Conservation (phyloP, 2,329 filamentous ascomycete species). For the Aspergillus flavus region DNA sequence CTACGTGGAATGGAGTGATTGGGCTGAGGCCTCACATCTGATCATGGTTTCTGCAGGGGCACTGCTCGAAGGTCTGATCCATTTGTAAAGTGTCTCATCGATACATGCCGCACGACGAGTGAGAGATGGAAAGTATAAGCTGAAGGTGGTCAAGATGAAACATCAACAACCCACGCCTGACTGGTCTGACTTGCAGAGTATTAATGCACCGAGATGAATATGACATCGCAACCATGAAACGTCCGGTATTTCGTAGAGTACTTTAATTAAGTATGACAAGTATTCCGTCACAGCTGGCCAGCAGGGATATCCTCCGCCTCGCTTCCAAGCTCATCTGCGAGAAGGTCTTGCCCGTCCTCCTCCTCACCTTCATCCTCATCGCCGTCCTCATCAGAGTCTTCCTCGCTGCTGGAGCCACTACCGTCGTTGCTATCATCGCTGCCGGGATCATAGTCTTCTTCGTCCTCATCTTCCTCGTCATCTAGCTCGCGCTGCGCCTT, state of each 20-base stretch:
- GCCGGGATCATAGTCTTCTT: slow-evolving; percentile 56
- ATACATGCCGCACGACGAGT: neutral
- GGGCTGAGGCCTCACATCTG: neutral
- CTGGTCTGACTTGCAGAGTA: neutral
- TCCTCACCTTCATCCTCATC: slow-evolving; percentile 35
- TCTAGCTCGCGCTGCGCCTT: slow-evolving; percentile 60
- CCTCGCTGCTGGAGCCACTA: slow-evolving; percentile 48
- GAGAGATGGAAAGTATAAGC: neutral
- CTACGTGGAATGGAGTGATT: slow-evolving; percentile 2
- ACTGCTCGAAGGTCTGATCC: neutral
- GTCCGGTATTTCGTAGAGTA: neutral
- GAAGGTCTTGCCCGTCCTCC: slow-evolving; percentile 38
- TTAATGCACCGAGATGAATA: neutral
- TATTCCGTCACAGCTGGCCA: slow-evolving; percentile 28
- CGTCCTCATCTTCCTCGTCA: slow-evolving; percentile 51
- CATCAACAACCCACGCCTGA: neutral
- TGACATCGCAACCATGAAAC: neutral
- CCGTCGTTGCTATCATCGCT: slow-evolving; percentile 52
- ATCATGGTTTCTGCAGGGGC: neutral
- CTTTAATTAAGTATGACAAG: slow-evolving; percentile 2
- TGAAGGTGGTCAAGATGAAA: neutral
- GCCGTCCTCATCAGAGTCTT: slow-evolving; percentile 44
- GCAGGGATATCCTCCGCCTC: slow-evolving; percentile 46
- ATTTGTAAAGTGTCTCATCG: neutral
- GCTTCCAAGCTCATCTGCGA: slow-evolving; percentile 47